Conservation (phyloP, 441 rosid species). For the Syzygium syzygioides region DNA sequence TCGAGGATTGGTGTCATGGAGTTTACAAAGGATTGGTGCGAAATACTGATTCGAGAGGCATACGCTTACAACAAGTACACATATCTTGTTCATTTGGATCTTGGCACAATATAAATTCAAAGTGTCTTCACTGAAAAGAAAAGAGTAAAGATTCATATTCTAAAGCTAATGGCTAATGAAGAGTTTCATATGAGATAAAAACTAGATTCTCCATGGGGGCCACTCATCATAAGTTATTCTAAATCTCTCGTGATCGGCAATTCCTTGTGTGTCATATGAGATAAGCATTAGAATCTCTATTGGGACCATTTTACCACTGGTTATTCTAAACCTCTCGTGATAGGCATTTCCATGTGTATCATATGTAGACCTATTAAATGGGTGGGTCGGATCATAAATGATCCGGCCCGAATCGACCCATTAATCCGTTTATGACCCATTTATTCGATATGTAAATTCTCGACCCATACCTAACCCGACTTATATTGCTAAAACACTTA, state of each 20-base stretch:
- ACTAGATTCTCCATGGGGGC: too few relatives aligned
- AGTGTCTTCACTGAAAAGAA: neutral
- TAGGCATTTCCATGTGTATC: neutral
- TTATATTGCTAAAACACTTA: too few relatives aligned
- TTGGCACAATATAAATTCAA: neutral
- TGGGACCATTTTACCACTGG: neutral
- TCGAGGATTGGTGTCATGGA: neutral
- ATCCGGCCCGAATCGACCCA: too few relatives aligned
- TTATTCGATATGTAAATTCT: too few relatives aligned
- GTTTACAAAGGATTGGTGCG: neutral
- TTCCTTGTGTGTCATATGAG: neutral
- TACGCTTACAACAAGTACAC: neutral
- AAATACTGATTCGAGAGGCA: too few relatives aligned
- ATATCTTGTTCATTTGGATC: neutral
- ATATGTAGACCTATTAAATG: too few relatives aligned
- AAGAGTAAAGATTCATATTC: neutral
- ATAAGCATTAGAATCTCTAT: neutral
- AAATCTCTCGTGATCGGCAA: rapidly evolving
- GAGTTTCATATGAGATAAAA: neutral
- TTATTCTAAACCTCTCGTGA: neutral
- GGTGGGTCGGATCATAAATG: too few relatives aligned
- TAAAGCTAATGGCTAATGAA: neutral
- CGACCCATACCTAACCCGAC: too few relatives aligned
- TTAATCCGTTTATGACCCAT: too few relatives aligned
- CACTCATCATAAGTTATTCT: too few relatives aligned